These are phyloP conservation scores for Gracilaria vermiculophylla DNA, from an alignment of 23 red algal genomes.

Conservation along the genomic window DNA sequence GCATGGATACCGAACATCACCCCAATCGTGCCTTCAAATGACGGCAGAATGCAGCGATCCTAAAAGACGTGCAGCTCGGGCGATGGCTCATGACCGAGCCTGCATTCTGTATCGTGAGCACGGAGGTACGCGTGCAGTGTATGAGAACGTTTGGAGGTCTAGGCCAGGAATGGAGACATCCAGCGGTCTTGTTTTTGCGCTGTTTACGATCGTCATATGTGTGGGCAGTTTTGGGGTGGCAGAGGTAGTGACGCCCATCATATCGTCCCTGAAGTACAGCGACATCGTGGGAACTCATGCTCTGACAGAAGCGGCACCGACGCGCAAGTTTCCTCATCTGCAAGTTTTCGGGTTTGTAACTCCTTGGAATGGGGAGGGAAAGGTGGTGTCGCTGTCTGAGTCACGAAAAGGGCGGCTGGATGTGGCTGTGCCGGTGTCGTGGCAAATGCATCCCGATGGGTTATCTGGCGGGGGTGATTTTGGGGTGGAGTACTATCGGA, in stretches of 20 bases:
- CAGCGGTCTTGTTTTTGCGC: neutral
- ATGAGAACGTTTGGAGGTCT: neutral
- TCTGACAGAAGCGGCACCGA: neutral
- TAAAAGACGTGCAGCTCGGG: too few species aligned
- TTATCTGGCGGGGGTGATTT: constrained; percentile 37
- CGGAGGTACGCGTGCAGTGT: too few species aligned
- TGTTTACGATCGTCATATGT: neutral
- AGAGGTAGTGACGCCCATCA: neutral
- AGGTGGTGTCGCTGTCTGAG: constrained; percentile 18
- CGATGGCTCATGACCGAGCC: too few species aligned
- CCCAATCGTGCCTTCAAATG: too few species aligned
- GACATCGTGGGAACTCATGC: neutral
- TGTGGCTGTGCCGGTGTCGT: constrained; percentile 23
- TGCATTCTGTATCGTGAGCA: too few species aligned
- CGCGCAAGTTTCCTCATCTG: constrained; percentile 15
- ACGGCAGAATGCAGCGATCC: too few species aligned
- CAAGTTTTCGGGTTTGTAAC: constrained; percentile 36
- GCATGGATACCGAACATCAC: too few species aligned
- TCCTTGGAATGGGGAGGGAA: constrained; percentile 33
- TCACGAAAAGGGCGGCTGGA: constrained; percentile 6
- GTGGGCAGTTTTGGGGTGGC: neutral
- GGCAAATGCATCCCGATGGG: constrained; percentile 35
- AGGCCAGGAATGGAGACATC: neutral
- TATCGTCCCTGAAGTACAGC: neutral
- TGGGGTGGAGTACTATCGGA: neutral